Evolutionary conservation across 2,329 filamentous ascomycete genomes (phyloP).

Genomic region (Cladosporium oxysporum): DNA sequence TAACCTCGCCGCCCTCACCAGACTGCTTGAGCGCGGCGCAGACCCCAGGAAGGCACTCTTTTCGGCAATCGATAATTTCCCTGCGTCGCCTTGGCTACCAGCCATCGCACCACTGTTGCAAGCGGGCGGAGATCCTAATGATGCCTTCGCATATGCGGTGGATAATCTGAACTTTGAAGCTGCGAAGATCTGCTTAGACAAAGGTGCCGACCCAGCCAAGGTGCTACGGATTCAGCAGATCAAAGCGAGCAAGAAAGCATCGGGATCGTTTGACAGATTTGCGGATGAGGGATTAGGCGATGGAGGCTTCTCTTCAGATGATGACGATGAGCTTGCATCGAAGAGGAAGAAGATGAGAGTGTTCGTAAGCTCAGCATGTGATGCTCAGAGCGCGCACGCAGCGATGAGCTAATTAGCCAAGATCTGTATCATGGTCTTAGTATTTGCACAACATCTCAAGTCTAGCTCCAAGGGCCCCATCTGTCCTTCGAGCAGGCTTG

Average conservation of each 20-base stretch:
- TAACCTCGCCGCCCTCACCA: slow-evolving; percentile 17
- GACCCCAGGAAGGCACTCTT: background rate
- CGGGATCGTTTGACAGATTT: background rate
- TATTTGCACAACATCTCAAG: too few relatives aligned
- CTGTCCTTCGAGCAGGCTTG: too few relatives aligned
- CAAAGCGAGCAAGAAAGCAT: background rate
- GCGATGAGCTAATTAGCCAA: too few relatives aligned
- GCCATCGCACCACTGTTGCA: slow-evolving; percentile 15
- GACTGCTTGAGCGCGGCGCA: slow-evolving; percentile 18
- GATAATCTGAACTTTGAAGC: background rate
- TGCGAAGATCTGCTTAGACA: slow-evolving; percentile 10
- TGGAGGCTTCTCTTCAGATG: background rate
- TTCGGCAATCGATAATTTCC: background rate
- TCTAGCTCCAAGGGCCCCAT: too few relatives aligned
- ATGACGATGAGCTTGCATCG: background rate
- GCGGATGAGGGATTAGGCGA: background rate
- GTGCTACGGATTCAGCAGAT: background rate
- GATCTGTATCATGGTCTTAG: too few relatives aligned
- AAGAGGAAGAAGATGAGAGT: background rate
- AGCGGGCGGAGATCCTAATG: slow-evolving; percentile 5
- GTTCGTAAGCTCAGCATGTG: background rate
- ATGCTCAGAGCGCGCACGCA: too few relatives aligned
- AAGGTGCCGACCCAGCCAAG: slow-evolving; percentile 8
- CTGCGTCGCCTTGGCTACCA: slow-evolving; percentile 8
- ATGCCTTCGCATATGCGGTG: background rate